Evolutionary conservation across 2,329 filamentous ascomycete genomes (phyloP).

Genomic region (Curvularia spicifera): DNA sequence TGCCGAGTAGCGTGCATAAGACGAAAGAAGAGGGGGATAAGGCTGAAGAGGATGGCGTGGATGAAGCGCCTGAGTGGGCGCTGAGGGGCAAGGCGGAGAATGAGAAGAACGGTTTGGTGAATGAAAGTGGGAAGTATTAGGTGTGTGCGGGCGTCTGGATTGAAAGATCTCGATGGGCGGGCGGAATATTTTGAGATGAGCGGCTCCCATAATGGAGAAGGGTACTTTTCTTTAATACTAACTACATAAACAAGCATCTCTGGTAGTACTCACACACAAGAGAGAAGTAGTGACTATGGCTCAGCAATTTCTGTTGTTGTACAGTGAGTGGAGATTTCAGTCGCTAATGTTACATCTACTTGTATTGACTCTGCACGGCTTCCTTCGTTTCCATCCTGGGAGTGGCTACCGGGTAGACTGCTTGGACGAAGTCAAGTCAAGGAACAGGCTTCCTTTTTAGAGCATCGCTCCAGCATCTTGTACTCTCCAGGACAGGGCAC

Average conservation of each 20-base stretch:
- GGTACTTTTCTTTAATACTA: not conserved
- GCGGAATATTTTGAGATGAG: not conserved
- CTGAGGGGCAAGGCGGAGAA: conserved; percentile 64
- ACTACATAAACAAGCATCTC: not conserved
- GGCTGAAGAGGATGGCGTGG: conserved; percentile 66
- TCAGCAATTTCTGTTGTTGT: too few species aligned
- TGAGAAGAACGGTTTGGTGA: conserved; percentile 62
- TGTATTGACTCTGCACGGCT: too few species aligned
- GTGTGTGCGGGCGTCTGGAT: not conserved
- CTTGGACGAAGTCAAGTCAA: too few species aligned
- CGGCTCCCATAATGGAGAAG: not conserved
- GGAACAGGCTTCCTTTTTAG: too few species aligned
- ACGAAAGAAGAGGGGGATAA: conserved; percentile 69
- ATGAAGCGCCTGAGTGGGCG: conserved; percentile 67
- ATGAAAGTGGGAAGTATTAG: conserved; percentile 46
- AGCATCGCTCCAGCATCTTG: too few species aligned
- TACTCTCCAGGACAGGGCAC: too few species aligned
- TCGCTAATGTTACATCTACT: too few species aligned
- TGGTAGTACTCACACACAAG: not conserved
- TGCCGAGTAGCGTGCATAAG: conserved; percentile 64
- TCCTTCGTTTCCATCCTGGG: too few species aligned
- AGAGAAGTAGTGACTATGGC: too few species aligned
- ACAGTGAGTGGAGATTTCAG: too few species aligned
- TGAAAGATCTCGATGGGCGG: not conserved
- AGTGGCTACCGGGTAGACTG: too few species aligned